Conservation (phyloP, 2,329 filamentous ascomycete genomes). For the Sordariomycetes sp. region DNA sequence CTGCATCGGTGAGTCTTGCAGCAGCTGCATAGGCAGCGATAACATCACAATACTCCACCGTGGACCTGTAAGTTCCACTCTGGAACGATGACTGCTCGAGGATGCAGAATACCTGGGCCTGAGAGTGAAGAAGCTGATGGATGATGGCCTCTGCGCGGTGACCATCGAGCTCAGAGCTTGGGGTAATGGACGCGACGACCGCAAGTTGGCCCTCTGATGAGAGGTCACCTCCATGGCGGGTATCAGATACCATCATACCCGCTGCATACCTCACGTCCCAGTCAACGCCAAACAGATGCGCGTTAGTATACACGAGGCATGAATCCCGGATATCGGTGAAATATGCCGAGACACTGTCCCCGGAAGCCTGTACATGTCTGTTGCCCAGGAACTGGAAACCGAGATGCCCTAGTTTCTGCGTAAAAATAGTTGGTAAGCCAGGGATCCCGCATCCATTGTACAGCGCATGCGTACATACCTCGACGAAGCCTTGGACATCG, state of each 20-base stretch:
- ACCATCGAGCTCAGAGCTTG: not conserved
- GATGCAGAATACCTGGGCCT: slow-evolving; percentile 44
- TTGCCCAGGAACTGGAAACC: slow-evolving; percentile 22
- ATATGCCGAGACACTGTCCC: slow-evolving; percentile 37
- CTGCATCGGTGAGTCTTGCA: not conserved
- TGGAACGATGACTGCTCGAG: slow-evolving; percentile 27
- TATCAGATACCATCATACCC: not conserved
- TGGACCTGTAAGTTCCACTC: slow-evolving; percentile 31
- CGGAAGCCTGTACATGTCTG: slow-evolving; percentile 21
- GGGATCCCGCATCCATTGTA: not conserved
- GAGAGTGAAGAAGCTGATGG: slow-evolving; percentile 24
- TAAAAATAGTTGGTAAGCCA: not conserved
- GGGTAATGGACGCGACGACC: not conserved
- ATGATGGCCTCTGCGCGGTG: not conserved
- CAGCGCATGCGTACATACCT: slow-evolving; percentile 22
- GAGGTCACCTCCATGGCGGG: not conserved
- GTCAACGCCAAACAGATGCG: not conserved
- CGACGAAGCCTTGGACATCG: slow-evolving; percentile 32
- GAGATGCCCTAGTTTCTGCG: slow-evolving; percentile 26
- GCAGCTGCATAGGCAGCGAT: slow-evolving; percentile 26
- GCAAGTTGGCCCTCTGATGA: slow-evolving; percentile 1
- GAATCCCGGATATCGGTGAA: slow-evolving; percentile 54
- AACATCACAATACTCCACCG: slow-evolving; percentile 43
- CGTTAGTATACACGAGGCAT: slow-evolving; percentile 23
- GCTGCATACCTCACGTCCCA: slow-evolving; percentile 2